These are phyloP conservation scores for Sapria himalayana DNA, from an alignment of 345 rosid species.

Conservation along the genomic window DNA sequence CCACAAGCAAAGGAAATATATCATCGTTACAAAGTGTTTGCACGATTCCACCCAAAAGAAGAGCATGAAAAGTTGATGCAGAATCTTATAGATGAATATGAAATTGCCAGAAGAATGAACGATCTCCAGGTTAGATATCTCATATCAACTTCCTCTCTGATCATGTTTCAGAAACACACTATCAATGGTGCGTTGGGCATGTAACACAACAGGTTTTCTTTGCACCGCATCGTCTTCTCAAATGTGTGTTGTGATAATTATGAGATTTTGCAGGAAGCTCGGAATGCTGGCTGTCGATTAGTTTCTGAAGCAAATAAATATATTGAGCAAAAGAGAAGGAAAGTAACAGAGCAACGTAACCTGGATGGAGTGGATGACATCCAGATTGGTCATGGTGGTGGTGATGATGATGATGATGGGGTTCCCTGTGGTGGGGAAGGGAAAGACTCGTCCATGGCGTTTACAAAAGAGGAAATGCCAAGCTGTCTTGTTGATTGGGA, in stretches of 20 bases:
- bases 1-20: constrained; percentile 50
- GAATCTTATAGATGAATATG: constrained; percentile 50
- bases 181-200: too few relatives aligned
- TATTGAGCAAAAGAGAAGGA: constrained; percentile 45
- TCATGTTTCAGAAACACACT: too few relatives aligned
- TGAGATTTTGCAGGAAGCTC: constrained; percentile 60
- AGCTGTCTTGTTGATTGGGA: constrained; percentile 48
- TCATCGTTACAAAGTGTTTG: constrained; percentile 52
- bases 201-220: not conserved
- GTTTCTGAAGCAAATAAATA: constrained; percentile 40
- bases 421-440: not conserved
- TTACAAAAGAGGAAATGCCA: constrained; percentile 11
- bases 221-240: too few relatives aligned
- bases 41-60: constrained; percentile 70
- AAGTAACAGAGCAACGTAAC: constrained; percentile 41
- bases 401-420: not conserved
- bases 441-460: constrained; percentile 18
- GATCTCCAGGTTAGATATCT: constrained; percentile 77
- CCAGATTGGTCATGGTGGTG: constrained; percentile 19
- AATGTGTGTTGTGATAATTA: too few relatives aligned
- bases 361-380: constrained; percentile 26
- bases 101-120: constrained; percentile 49
- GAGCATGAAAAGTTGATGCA: constrained; percentile 54
- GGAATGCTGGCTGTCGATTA: constrained; percentile 52
- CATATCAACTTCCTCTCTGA: too few relatives aligned